These are phyloP conservation scores for Kuraishia capsulata DNA, from an alignment of 805 yeast genomes.

Conservation along the genomic window DNA sequence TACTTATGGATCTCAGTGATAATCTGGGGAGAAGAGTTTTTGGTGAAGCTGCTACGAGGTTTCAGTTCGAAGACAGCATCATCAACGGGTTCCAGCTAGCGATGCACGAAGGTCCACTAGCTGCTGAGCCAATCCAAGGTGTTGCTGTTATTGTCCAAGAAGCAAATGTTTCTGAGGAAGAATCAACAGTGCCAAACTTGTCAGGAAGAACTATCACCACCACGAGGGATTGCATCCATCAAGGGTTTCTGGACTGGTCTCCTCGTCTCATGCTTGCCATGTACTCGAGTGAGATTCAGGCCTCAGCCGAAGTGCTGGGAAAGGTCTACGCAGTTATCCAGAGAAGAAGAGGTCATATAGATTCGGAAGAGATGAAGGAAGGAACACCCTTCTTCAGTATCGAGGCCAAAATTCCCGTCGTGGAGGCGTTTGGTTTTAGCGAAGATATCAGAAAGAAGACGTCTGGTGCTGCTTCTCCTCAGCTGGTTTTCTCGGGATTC, in stretches of 20 bases:
- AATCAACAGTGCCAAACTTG: slow-evolving; percentile 31
- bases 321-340: slow-evolving; percentile 94
- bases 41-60: slow-evolving; percentile 5
- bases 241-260: slow-evolving; percentile 67
- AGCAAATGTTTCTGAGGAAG: slow-evolving; percentile 16
- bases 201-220: slow-evolving; percentile 69
- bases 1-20: slow-evolving; percentile 48
- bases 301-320: slow-evolving; percentile 89
- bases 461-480: slow-evolving; percentile 97
- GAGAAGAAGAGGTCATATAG: slow-evolving; percentile 73
- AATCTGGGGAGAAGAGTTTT: slow-evolving; percentile 25
- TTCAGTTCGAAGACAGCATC: slow-evolving; percentile 51
- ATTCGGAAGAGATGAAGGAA: slow-evolving; percentile 92
- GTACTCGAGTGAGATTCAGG: slow-evolving; percentile 92
- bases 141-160: slow-evolving; percentile 45
- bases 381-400: slow-evolving; percentile 95
- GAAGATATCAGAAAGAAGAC: slow-evolving; percentile 91
- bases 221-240: slow-evolving; percentile 65
- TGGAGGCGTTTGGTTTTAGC: slow-evolving; percentile 93
- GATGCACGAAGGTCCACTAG: slow-evolving; percentile 76
- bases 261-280: slow-evolving; percentile 89
- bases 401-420: slow-evolving; percentile 80
- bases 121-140: slow-evolving; percentile 84
- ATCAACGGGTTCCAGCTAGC: slow-evolving; percentile 83
- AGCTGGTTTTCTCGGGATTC: slow-evolving; percentile 82